Percentiles rank a stretch among this genome's conserved stretches.
phyloP scores from a whole-genome alignment of 768 basidiomycete genomes.

The Panus rudis region DNA sequence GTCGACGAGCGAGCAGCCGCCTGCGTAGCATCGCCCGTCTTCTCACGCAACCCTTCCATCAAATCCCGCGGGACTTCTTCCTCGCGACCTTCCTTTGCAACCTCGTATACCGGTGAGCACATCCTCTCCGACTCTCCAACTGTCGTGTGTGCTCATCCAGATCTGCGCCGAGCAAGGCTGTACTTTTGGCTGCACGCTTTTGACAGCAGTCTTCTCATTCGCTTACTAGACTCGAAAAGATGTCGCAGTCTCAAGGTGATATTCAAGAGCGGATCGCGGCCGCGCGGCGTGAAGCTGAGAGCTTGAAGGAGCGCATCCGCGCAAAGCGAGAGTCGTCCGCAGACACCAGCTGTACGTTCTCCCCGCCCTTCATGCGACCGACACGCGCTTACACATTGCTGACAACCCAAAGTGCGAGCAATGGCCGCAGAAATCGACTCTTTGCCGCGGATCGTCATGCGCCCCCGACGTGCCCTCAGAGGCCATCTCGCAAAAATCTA shows the following conservation, averaged over 20 bases:
- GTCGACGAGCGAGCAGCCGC: neutral
- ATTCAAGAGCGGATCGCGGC: conserved; percentile 93
- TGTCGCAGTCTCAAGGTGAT: conserved; percentile 79
- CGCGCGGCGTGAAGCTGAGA: conserved; percentile 93
- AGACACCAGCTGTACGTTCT: conserved; percentile 88
- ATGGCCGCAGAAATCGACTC: conserved; percentile 97
- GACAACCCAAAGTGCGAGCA: conserved; percentile 67
- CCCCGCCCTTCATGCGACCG: too few relatives aligned
- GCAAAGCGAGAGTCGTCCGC: conserved; percentile 93
- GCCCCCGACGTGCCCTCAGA: conserved; percentile 88
- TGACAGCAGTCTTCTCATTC: neutral
- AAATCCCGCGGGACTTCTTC: too few relatives aligned
- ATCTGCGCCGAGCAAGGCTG: too few relatives aligned
- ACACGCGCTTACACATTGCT: conserved; percentile 16
- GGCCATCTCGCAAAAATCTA: conserved; percentile 99
- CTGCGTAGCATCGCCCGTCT: conserved; percentile 1
- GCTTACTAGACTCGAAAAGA: conserved; percentile 24
- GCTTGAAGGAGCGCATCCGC: conserved; percentile 97
- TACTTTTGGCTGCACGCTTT: too few relatives aligned
- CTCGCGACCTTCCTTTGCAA: conserved; percentile 1
- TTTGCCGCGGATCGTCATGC: conserved; percentile 94
- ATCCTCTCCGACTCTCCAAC: neutral
- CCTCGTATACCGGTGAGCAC: neutral
- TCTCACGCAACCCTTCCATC: conserved; percentile 16
- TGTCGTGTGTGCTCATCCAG: too few relatives aligned